Evolutionary conservation across 2,329 filamentous ascomycete species (phyloP), one percentile per base, ranked within the genome.

Genomic region (Capronia americana): DNA sequence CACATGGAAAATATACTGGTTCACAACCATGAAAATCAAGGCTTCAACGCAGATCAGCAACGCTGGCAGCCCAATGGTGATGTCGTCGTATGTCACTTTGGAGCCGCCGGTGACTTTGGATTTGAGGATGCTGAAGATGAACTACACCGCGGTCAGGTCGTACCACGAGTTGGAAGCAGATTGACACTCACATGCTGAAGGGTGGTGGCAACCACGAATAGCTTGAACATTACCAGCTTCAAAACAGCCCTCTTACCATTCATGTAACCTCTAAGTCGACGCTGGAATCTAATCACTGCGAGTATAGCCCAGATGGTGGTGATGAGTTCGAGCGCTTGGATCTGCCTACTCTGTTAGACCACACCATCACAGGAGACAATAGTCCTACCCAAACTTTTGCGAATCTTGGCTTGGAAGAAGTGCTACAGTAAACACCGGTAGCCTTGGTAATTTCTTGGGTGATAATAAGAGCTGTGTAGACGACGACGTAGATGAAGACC

Each of bases 141-240:
- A 64, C 84, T 85, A 26, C 89, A 14, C 4, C 12, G 55, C 88
- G 81, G 32, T 83, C 23, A 86, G 69, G 90, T 23, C 2, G 23
- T 17, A 20, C 14, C 6, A 24, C 1, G 17, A 4, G 20, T 4
- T 10, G n/a, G 46, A 24, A 26, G 24, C 26, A 32, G 4, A 14
- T 6, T 46, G 8, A 12, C 3, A 67, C 51, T 60, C 38, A 70
- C 61, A 46, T 80, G 82, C 74, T 96, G 92, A 91, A 92, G 95
- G 77, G 95, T 95, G 32, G 90, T 93, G 72, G 96, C 84, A 82
- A 96, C 95, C 74, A 96, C 92, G 74, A 96, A 92, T 24, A 95
- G 85, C 78, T 96, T 96, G 79, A 96, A 94, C 82, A 77, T 94
- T 91, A 51, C 23, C 5, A 70, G 55, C 32, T 70, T 70, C 6